Base-by-base conservation (phyloP, 768 basidiomycete species). In the Podaxis rugospora region DNA sequence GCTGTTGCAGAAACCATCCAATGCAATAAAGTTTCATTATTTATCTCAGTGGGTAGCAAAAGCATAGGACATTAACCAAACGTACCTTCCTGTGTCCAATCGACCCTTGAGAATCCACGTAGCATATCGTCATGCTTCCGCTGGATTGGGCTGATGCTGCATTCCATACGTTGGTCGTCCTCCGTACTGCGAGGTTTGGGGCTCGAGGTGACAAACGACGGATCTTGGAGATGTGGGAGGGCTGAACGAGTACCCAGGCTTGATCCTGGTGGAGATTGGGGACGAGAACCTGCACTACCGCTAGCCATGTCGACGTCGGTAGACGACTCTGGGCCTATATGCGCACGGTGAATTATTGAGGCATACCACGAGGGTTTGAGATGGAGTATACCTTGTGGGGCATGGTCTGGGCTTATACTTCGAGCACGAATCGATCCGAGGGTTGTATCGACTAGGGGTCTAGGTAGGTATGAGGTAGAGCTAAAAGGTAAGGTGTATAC, bases 31-130 rank as follows among this genome's bases (percentile, higher is more conserved):
- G 2, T 44, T 16, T 18, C 16, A 18, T 16, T 7, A 16, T 0
- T 44, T 44, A 18, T 6, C 6, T 9, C 39, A 13, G 13, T 3
- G 18, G 6, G 18, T 44, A 44, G 14, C 6, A 6, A 16, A 44
- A 25, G 32, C 9, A 32, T 28, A 28, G 27, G 37, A 28, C 5
- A 23, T 32, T 32, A 6, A 16, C 14, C 1, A 16, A 27, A 50
- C 55, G 13, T 28, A 59, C 57, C 57, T 40, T 51, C 50, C 21
- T 52, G 52, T 5, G 3, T 13, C 57, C 57, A 59, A 18, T 59
- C n/a, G 2, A 42, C 28, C 5, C 13, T 40, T 0, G 57, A 59
- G 25, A 59, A 50, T 7, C 57, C 49, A 5, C 40, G 47, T 18
- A 52, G 27, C 4, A 14, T 36, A 13, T 51, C 39, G 21, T n/a